Base-by-base conservation (phyloP, 495 filamentous ascomycete species). In the Daldinia bambusicola region DNA sequence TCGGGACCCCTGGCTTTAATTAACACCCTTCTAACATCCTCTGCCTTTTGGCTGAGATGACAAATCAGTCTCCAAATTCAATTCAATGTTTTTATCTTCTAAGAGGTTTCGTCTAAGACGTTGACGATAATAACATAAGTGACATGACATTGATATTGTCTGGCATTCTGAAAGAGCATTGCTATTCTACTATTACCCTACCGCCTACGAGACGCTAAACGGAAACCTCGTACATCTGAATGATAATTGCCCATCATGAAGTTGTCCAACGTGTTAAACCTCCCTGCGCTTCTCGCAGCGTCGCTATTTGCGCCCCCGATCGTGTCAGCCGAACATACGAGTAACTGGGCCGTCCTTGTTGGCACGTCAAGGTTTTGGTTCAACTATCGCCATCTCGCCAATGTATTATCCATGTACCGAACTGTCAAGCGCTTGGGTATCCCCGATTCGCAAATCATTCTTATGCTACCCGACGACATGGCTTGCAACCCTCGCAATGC, bases 321-420 rank as follows among this genome's bases (percentile, higher is more conserved):
- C 34, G 83, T 84, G 38, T 74, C 81, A 32, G 89, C 90, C 65
- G 92, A 95, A 66, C 95, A 99, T 80, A 98, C 96, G 0, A 97
- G 92, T 69, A 99, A 99, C 78, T 99, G 96, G 96, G 95, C 95
- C 2, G 95, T 99, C 52, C 89, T 99, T 7, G 95, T 99, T 38
- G 94, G 91, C 51, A 99, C 95, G n/a, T 98, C 96, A 7, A 91
- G 95, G 63, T 99, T 99, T 84, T 99, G 95, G 95, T 99, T 99
- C 88, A 99, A 99, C 83, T 99, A 99, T 83, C 92, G 95, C 45
- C 95, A 99, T 76, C 89, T 99, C 40, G 95, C 96, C 76, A 99
- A 99, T 84, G 94, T 97, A 56, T 90, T 99, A 56, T 98, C 95
- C 56, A 88, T 99, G 57, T 99, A 99, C 84, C 93, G 95, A 74